These are phyloP conservation scores for Penicillium aurantiogriseum DNA, from an alignment of 2,329 filamentous ascomycete genomes.

Conservation along the genomic window DNA sequence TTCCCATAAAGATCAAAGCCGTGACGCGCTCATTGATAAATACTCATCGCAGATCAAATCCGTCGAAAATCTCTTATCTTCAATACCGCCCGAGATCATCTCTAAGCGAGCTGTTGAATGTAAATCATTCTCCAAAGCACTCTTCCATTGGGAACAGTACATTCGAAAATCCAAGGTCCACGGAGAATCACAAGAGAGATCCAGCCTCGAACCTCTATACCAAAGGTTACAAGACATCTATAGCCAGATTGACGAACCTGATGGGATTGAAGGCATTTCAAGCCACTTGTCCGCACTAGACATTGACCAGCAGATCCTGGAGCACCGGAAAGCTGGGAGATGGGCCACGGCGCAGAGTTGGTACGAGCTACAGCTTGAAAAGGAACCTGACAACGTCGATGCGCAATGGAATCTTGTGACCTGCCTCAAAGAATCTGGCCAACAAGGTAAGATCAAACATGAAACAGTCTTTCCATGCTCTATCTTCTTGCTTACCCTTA, in stretches of 20 bases:
- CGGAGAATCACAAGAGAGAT: constrained; percentile 48
- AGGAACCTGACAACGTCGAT: constrained; percentile 72
- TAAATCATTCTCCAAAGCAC: constrained; percentile 83
- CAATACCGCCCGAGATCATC: constrained; percentile 68
- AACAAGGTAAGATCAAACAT: constrained; percentile 64
- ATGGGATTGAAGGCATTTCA: constrained; percentile 92
- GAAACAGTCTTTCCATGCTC: background rate
- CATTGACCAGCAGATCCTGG: constrained; percentile 87
- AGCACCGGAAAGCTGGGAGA: constrained; percentile 86
- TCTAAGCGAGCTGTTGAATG: constrained; percentile 88
- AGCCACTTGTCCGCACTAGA: constrained; percentile 82
- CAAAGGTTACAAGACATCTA: constrained; percentile 89
- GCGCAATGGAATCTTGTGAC: constrained; percentile 79
- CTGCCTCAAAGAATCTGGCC: constrained; percentile 91
- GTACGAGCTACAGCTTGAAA: constrained; percentile 87
- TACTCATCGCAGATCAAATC: constrained; percentile 51
- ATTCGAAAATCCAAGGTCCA: constrained; percentile 59
- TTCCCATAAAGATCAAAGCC: constrained; percentile 26
- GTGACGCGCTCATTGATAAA: constrained; percentile 31
- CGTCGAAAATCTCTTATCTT: constrained; percentile 71
- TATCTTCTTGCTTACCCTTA: background rate
- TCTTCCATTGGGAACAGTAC: constrained; percentile 94
- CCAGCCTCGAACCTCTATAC: constrained; percentile 63
- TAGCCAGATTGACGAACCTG: constrained; percentile 94
- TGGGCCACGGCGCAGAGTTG: constrained; percentile 96